phyloP scores from a whole-genome alignment of 441 rosid genomes.

The Pelargonium myrrhifolium region DNA sequence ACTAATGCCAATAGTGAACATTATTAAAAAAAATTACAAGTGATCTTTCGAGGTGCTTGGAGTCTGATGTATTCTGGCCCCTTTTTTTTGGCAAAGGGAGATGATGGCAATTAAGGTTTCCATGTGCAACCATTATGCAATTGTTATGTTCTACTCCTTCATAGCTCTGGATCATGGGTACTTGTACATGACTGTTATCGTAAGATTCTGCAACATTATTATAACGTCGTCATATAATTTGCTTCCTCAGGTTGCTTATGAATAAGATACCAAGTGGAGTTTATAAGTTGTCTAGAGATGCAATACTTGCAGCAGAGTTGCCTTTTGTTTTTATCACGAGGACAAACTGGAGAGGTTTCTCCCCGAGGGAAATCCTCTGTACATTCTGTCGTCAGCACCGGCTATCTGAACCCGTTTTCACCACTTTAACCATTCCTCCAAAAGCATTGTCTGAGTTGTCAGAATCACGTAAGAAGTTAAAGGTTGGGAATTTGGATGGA shows the following conservation, averaged over 20 bases:
- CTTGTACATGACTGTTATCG: neutral
- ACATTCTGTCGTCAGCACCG: conserved; percentile 80
- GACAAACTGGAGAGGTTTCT: conserved; percentile 79
- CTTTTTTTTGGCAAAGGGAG: neutral
- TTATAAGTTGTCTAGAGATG: conserved; percentile 76
- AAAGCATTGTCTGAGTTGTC: conserved; percentile 36
- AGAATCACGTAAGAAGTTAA: conserved; percentile 52
- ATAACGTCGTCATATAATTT: neutral
- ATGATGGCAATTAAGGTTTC: neutral
- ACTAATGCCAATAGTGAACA: neutral
- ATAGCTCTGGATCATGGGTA: neutral
- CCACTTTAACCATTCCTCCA: conserved; percentile 30
- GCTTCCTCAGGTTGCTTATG: conserved; percentile 6
- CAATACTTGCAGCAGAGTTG: conserved; percentile 61
- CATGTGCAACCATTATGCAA: neutral
- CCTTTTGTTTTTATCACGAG: conserved; percentile 60
- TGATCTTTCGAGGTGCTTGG: neutral
- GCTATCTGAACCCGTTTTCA: conserved; percentile 70
- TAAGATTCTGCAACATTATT: neutral
- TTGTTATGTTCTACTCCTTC: neutral
- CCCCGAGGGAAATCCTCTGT: conserved; percentile 68
- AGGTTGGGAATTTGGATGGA: conserved; percentile 30
- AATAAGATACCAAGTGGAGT: conserved; percentile 67
- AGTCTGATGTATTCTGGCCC: neutral
- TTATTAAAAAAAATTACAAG: neutral